A percentile compares a stretch with the other conserved stretches of the same genome.
Evolutionary conservation across 352 stramenopile genomes (phyloP).

Genomic region (Phytophthora syringae): DNA sequence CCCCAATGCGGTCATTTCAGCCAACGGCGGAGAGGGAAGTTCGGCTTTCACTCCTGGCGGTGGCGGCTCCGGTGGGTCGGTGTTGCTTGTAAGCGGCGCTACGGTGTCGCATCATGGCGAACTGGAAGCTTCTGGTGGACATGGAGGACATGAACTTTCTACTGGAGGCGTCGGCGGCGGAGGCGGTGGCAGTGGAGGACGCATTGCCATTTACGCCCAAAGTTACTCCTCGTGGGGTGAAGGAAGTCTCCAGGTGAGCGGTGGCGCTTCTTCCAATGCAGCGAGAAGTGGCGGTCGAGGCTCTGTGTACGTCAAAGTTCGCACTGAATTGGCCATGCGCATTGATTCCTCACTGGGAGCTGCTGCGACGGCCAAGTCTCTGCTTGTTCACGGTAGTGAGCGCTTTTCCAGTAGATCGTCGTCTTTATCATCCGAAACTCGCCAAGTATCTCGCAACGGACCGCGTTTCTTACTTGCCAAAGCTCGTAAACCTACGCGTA

Average conservation of each 20-base stretch:
- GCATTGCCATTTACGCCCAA: conserved; percentile 91
- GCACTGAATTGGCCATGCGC: conserved; percentile 51
- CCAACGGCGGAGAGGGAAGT: conserved; percentile 70
- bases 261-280: conserved; percentile 58
- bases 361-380: conserved; percentile 70
- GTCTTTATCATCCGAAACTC: conserved; percentile 23
- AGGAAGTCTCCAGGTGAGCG: conserved; percentile 82
- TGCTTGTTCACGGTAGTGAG: conserved; percentile 64
- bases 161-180: conserved; percentile 41
- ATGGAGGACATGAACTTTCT: conserved; percentile 67
- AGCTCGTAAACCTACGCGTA: conserved; percentile 45
- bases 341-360: conserved; percentile 74
- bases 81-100: conserved; percentile 58
- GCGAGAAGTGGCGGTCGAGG: conserved; percentile 45
- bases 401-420: conserved; percentile 37
- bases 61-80: conserved; percentile 58
- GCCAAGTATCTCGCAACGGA: conserved; percentile 49
- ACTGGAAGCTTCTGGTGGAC: conserved; percentile 81
- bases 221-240: conserved; percentile 90
- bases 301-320: conserved; percentile 49
- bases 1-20: conserved; percentile 69
- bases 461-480: conserved; percentile 49
- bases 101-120: conserved; percentile 72
- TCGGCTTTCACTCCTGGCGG: conserved; percentile 63
- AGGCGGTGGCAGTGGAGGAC: conserved; percentile 88